Conservation (phyloP, 805 yeast species). For the Metschnikowia rubicola region DNA sequence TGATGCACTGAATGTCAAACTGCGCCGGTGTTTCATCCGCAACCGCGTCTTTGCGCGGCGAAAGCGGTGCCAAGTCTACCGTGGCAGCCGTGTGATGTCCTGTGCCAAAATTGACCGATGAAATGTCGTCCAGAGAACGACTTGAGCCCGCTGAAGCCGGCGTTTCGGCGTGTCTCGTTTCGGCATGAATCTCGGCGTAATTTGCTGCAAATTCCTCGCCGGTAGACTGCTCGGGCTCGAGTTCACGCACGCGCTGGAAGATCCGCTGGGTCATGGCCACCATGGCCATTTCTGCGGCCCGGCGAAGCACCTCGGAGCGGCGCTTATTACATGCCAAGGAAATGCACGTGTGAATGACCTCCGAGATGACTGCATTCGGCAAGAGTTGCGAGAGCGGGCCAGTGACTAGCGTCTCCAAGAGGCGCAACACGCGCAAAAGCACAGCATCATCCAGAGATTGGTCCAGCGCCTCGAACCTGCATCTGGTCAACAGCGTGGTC, state of each 20-base stretch:
- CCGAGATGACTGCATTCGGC: constrained; percentile 79
- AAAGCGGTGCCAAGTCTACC: constrained; percentile 6
- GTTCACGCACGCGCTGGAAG: constrained; percentile 55
- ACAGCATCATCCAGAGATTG: constrained; percentile 91
- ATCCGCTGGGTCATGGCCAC: constrained; percentile 64
- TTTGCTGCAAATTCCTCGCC: constrained; percentile 46
- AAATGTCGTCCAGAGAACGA: constrained; percentile 1
- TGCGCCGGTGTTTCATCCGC: constrained; percentile 27
- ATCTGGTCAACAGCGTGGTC: constrained; percentile 78
- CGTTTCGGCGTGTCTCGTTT: constrained; percentile 20
- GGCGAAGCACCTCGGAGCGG: constrained; percentile 83
- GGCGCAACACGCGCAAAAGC: constrained; percentile 71
- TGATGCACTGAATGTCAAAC: constrained; percentile 71
- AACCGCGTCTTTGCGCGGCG: constrained; percentile 4
- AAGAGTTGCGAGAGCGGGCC: constrained; percentile 64
- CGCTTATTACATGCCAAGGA: constrained; percentile 89
- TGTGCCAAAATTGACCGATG: constrained; percentile 1
- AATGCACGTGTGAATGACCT: constrained; percentile 86
- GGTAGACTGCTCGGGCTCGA: constrained; percentile 43
- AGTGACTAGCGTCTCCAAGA: constrained; percentile 62
- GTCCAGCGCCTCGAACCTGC: constrained; percentile 93
- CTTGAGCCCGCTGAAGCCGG: not conserved
- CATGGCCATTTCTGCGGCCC: constrained; percentile 84
- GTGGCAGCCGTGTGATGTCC: not conserved
- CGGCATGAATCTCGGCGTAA: constrained; percentile 52